These are phyloP conservation scores for Colletotrichum limetticola DNA, from an alignment of 2,329 filamentous ascomycete genomes.

Conservation along the genomic window DNA sequence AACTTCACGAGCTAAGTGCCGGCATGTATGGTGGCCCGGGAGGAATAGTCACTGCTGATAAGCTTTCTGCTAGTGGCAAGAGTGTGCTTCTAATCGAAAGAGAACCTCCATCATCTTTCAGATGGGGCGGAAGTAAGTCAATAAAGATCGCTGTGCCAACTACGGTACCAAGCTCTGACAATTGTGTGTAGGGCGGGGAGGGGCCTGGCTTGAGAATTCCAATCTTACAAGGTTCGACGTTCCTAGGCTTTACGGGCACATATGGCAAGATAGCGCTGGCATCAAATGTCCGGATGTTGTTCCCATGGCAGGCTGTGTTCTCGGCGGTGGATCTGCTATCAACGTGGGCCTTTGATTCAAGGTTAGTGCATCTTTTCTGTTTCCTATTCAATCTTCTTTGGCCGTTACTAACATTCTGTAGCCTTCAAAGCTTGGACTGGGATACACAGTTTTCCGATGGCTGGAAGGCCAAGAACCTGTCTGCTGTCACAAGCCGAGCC, in stretches of 20 bases:
- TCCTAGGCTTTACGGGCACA: constrained; percentile 40
- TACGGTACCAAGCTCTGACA: background rate
- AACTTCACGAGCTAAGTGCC: too few species aligned
- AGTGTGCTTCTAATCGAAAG: constrained; percentile 48
- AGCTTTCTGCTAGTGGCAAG: constrained; percentile 47
- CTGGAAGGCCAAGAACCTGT: constrained; percentile 41
- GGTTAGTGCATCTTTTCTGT: constrained; percentile 31
- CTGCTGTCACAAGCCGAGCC: constrained; percentile 33
- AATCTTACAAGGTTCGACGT: constrained; percentile 43
- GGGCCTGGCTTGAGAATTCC: constrained; percentile 33
- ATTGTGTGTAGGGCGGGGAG: background rate
- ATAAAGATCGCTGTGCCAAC: background rate
- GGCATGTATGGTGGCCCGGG: constrained; percentile 39
- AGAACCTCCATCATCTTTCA: background rate
- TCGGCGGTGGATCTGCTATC: constrained; percentile 47
- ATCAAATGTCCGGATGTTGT: constrained; percentile 48
- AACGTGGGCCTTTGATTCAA: constrained; percentile 37
- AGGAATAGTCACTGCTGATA: constrained; percentile 47
- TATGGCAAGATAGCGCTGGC: constrained; percentile 31
- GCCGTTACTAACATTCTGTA: constrained; percentile 26
- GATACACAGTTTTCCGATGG: constrained; percentile 41
- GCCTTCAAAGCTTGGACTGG: constrained; percentile 44
- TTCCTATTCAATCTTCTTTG: constrained; percentile 14
- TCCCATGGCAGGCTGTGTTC: constrained; percentile 46
- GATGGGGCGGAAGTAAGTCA: constrained; percentile 3